Percentiles rank a stretch among this genome's conserved stretches.
Evolutionary conservation across 225 moss, liverwort and hornwort species (phyloP).

Genomic region (Takakia lepidozioides): DNA sequence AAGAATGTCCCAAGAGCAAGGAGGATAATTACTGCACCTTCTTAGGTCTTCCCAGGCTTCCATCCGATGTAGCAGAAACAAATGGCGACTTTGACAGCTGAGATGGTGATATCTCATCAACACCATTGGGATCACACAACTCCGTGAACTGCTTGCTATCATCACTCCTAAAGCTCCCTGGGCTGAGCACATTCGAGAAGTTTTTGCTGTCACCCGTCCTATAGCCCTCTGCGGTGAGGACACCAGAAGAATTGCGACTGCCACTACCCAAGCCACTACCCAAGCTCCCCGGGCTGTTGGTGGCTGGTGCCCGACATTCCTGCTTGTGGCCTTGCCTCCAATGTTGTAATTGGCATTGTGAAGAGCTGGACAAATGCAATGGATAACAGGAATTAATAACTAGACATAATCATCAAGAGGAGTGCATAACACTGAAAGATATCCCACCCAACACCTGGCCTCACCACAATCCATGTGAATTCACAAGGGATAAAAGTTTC

Average conservation of each 20-base stretch:
- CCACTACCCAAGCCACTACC: conserved; percentile 20
- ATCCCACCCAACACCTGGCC: too few species aligned
- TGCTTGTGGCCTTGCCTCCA: conserved; percentile 79
- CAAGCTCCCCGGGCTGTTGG: not conserved
- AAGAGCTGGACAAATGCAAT: conserved; percentile 48
- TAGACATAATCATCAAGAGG: not conserved
- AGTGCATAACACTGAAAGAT: not conserved
- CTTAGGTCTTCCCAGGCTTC: conserved; percentile 37
- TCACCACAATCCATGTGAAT: not conserved
- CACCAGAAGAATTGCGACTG: too few species aligned
- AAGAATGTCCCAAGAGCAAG: not conserved
- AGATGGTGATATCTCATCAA: conserved; percentile 4
- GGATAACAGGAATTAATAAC: too few species aligned
- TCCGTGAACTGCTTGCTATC: conserved; percentile 12
- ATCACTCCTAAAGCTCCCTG: conserved; percentile 20
- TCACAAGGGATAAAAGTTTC: not conserved
- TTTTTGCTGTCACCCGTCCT: conserved; percentile 9
- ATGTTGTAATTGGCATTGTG: conserved; percentile 60
- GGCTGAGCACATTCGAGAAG: conserved; percentile 25
- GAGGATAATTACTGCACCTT: conserved; percentile 19
- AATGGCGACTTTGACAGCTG: conserved; percentile 2
- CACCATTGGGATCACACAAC: conserved; percentile 4
- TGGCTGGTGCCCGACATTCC: conserved; percentile 34
- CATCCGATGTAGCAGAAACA: conserved; percentile 11
- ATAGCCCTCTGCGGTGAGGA: conserved; percentile 32